A percentile compares a stretch with the other conserved stretches of the same genome.
Conservation (phyloP, 805 yeast species). For the Ogataea siamensis region DNA sequence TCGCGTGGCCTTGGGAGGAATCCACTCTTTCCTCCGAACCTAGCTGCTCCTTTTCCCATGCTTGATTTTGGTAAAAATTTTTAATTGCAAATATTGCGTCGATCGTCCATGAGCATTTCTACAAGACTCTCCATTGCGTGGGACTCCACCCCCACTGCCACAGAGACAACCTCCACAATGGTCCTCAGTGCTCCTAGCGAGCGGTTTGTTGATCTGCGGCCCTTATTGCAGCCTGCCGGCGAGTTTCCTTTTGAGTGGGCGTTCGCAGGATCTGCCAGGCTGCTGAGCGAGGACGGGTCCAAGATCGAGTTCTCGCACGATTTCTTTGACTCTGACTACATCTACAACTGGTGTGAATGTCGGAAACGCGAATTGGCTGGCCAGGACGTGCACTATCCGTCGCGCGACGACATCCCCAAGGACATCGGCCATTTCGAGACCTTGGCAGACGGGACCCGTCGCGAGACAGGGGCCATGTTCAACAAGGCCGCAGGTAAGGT, state of each 20-base stretch:
- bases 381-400: constrained; percentile 17
- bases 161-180: constrained; percentile 47
- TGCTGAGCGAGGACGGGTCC: constrained; percentile 30
- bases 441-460: constrained; percentile 40
- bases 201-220: constrained; percentile 49
- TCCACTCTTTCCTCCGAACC: constrained; percentile 71
- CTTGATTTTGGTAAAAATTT: constrained; percentile 12
- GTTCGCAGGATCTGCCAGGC: constrained; percentile 49
- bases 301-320: constrained; percentile 41
- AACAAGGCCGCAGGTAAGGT: constrained; percentile 42
- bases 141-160: constrained; percentile 39
- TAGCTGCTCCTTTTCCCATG: constrained; percentile 51
- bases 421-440: constrained; percentile 48
- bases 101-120: constrained; percentile 34
- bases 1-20: constrained; percentile 75
- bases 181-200: constrained; percentile 45
- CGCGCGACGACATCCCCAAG: constrained; percentile 25
- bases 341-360: constrained; percentile 21
- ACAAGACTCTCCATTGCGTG: constrained; percentile 53
- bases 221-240: constrained; percentile 32
- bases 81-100: constrained; percentile 6
- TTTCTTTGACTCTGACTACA: constrained; percentile 41
- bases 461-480: constrained; percentile 50
- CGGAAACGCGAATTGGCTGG: constrained; percentile 7
- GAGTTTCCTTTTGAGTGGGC: constrained; percentile 58